phyloP scores from a whole-genome alignment of 495 filamentous ascomycete species.

The Bacidia gigantensis region DNA sequence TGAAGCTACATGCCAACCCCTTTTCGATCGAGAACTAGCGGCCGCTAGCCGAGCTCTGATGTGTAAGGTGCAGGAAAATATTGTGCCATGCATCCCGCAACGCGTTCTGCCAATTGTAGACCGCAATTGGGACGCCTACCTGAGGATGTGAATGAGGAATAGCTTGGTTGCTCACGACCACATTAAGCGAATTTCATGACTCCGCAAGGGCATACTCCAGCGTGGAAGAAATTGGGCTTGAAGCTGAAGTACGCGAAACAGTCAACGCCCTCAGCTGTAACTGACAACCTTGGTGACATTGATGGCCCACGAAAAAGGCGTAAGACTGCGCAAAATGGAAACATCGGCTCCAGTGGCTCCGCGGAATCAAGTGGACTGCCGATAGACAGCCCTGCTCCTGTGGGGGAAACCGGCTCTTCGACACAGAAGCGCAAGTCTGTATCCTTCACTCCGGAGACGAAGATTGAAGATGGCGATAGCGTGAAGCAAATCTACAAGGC shows the following conservation, averaged over 20 bases:
- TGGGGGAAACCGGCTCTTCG: conserved; percentile 19
- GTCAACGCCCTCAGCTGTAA: conserved; percentile 11
- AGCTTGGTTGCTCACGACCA: no score
- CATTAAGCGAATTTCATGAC: conserved; percentile 13
- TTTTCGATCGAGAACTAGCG: not conserved
- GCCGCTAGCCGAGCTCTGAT: not conserved
- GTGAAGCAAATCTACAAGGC: conserved; percentile 31
- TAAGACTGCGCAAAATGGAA: conserved; percentile 14
- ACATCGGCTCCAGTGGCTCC: no score
- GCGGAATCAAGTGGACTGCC: no score
- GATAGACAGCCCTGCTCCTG: not conserved
- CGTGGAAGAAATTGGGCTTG: conserved; percentile 65
- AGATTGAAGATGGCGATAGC: conserved; percentile 43
- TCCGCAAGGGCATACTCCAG: conserved; percentile 40
- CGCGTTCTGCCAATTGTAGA: no score
- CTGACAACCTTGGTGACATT: not conserved
- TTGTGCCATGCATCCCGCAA: no score
- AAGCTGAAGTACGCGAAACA: conserved; percentile 55
- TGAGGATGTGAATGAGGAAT: no score
- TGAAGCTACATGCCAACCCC: no score
- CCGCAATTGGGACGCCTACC: no score
- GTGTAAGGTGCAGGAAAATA: no score
- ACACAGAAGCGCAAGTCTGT: conserved; percentile 46
- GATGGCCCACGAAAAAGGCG: conserved; percentile 12
- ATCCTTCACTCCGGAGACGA: conserved; percentile 59